A percentile compares a stretch with the other conserved stretches of the same genome.
Conservation (phyloP, 352 stramenopile genomes). For the Pythium insidiosum region DNA sequence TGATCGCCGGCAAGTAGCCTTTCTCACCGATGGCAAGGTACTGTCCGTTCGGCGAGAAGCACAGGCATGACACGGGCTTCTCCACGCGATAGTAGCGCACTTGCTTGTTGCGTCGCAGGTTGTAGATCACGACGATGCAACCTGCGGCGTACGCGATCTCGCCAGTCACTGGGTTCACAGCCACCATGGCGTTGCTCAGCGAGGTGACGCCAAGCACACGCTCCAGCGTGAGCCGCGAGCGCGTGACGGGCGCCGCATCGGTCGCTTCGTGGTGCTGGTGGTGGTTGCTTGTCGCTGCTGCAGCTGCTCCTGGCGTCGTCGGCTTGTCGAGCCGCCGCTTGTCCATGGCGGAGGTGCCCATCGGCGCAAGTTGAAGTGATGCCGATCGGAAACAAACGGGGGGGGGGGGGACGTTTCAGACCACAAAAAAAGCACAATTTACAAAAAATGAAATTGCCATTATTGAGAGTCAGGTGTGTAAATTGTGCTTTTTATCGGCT, state of each 20-base stretch:
- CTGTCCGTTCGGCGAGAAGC: constrained; percentile 77
- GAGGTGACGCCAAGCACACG: constrained; percentile 71
- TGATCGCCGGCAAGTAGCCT: constrained; percentile 76
- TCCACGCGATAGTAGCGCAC: constrained; percentile 85
- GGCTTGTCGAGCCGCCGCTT: neutral
- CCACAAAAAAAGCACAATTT: no score
- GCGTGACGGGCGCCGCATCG: constrained; percentile 8
- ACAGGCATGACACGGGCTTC: constrained; percentile 72
- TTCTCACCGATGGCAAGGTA: constrained; percentile 86
- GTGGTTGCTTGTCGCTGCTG: neutral
- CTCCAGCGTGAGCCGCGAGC: constrained; percentile 67
- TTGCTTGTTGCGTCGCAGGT: constrained; percentile 77
- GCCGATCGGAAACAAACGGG: no score
- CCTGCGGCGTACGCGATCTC: constrained; percentile 83
- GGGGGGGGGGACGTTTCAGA: no score
- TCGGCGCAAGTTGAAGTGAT: no score
- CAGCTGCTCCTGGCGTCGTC: neutral
- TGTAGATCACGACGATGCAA: constrained; percentile 89
- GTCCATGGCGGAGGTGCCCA: neutral
- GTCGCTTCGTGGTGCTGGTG: no score
- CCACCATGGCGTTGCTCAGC: constrained; percentile 65
- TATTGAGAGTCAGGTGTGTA: no score
- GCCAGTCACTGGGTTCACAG: constrained; percentile 64
- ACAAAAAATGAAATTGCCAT: no score
- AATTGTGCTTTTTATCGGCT: no score